Conservation (phyloP, 495 filamentous ascomycete genomes). For the Amorphotheca resinae region DNA sequence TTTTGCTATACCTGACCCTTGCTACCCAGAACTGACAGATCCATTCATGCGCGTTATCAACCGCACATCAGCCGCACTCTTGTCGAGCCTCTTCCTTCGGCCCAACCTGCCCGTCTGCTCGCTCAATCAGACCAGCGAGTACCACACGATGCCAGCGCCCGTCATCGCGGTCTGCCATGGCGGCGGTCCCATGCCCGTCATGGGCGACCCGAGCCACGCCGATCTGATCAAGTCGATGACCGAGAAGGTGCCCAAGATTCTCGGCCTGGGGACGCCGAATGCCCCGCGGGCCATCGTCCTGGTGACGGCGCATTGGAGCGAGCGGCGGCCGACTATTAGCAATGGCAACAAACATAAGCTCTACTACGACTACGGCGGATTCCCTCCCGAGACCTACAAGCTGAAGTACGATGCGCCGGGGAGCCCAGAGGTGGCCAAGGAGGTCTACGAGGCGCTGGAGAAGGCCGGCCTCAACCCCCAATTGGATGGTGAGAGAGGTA, state of each 20-base stretch:
- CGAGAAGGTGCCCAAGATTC: slow-evolving; percentile 24
- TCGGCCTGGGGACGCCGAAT: slow-evolving; percentile 25
- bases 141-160: slow-evolving; percentile 22
- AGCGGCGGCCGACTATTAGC: slow-evolving; percentile 23
- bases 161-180: slow-evolving; percentile 31
- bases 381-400: slow-evolving; percentile 27
- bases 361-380: slow-evolving; percentile 31
- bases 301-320: slow-evolving; percentile 31
- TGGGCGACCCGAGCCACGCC: slow-evolving; percentile 26
- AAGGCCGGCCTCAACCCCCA: slow-evolving; percentile 19
- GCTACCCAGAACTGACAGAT: background rate
- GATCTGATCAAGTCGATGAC: slow-evolving; percentile 24
- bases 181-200: slow-evolving; percentile 30
- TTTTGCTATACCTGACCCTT: background rate
- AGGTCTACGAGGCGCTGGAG: slow-evolving; percentile 21
- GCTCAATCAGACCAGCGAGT: slow-evolving; percentile 2
- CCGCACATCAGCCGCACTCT: background rate
- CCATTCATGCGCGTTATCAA: background rate
- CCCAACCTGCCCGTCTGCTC: background rate
- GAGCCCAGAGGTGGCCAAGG: slow-evolving; percentile 25
- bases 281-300: slow-evolving; percentile 28
- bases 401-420: slow-evolving; percentile 30
- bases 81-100: background rate
- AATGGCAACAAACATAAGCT: slow-evolving; percentile 24
- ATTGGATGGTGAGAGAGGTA: slow-evolving; percentile 30